Percentiles rank a stretch among this genome's conserved stretches.
Evolutionary conservation across 768 basidiomycete species (phyloP).

Genomic region (Cystobasidium ongulense): DNA sequence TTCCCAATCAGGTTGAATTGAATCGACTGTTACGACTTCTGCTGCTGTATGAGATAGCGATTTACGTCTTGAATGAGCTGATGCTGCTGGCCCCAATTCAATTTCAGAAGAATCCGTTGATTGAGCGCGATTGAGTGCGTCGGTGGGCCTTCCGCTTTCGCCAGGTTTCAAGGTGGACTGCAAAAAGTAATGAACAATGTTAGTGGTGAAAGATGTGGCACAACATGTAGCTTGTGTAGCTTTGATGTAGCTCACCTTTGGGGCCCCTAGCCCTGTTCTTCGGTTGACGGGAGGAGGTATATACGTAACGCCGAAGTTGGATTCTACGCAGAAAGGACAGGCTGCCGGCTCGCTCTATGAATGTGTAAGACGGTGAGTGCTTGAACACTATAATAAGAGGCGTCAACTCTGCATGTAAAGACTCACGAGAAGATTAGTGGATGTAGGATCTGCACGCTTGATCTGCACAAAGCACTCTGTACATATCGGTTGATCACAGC

Average conservation of each 20-base stretch:
- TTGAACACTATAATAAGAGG: background rate
- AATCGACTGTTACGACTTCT: constrained; percentile 54
- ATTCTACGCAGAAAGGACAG: constrained; percentile 95
- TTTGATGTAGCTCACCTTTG: background rate
- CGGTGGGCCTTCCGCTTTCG: background rate
- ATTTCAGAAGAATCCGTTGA: constrained; percentile 4
- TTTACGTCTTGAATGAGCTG: constrained; percentile 28
- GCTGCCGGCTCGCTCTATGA: constrained; percentile 81
- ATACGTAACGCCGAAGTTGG: constrained; percentile 92
- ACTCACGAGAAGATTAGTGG: constrained; percentile 69
- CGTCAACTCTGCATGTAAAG: background rate
- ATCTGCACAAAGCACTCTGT: constrained; percentile 99
- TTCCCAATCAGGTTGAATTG: constrained; percentile 98
- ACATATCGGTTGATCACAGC: constrained; percentile 96
- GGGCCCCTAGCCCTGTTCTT: constrained; percentile 12
- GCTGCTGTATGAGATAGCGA: constrained; percentile 32
- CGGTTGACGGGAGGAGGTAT: constrained; percentile 23
- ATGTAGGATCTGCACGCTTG: constrained; percentile 87
- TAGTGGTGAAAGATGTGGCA: too few relatives aligned
- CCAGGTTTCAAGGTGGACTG: background rate
- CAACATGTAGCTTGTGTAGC: background rate
- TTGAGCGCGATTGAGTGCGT: background rate
- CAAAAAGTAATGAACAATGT: background rate
- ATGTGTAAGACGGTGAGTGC: background rate
- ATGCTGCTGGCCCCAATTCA: constrained; percentile 26